Evolutionary conservation across 345 rosid species (phyloP).

Genomic region (Aquilaria malaccensis): DNA sequence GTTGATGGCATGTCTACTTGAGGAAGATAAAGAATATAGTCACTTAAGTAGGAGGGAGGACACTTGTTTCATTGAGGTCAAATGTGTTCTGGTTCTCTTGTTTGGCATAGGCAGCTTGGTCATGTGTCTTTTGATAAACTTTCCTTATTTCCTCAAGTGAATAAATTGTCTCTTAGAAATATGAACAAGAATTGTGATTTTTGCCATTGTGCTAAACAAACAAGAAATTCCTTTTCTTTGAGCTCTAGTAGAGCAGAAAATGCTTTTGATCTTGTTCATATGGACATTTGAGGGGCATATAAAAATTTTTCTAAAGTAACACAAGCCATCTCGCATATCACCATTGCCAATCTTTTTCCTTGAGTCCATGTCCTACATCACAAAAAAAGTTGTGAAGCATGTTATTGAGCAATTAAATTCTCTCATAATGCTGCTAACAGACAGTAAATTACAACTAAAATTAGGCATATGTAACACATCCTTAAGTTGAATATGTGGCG

Average conservation of each 20-base stretch:
- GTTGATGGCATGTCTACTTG: background rate
- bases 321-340: background rate
- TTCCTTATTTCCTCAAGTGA: too few species aligned
- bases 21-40: background rate
- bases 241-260: too few species aligned
- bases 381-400: background rate
- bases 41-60: background rate
- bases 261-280: background rate
- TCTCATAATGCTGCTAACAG: background rate
- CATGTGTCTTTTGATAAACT: too few species aligned
- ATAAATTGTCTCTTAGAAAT: too few species aligned
- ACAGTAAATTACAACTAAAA: too few species aligned
- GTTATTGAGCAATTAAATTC: background rate
- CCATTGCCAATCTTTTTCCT: slow-evolving; percentile 12
- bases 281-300: background rate
- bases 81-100: background rate
- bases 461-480: too few species aligned
- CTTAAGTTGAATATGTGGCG: too few species aligned
- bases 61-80: background rate
- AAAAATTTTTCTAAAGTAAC: background rate
- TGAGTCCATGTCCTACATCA: slow-evolving; percentile 11
- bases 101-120: background rate
- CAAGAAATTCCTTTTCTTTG: too few species aligned
- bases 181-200: too few species aligned
- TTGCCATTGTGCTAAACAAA: too few species aligned